phyloP scores from a whole-genome alignment of 78 protist species.

The Dictyostelium capitatum region DNA sequence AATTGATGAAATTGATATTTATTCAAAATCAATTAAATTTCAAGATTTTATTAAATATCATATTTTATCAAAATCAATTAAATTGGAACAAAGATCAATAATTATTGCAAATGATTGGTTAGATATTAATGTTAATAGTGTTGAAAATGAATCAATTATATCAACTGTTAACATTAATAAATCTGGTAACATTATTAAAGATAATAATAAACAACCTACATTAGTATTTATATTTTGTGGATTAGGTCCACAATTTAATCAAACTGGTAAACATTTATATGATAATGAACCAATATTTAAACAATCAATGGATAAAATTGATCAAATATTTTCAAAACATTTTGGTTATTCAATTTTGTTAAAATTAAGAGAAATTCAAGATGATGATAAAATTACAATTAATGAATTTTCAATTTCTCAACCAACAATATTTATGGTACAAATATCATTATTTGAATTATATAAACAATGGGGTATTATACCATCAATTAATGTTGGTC shows the following conservation, averaged over 20 bases:
- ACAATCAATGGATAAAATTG: not conserved
- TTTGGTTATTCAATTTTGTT: not conserved
- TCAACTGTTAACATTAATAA: not conserved
- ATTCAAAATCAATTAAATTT: not conserved
- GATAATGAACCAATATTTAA: not conserved
- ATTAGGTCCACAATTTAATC: conserved; percentile 64
- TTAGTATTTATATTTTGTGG: conserved; percentile 72
- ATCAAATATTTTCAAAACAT: not conserved
- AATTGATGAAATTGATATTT: not conserved
- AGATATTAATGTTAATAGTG: not conserved
- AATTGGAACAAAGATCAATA: not conserved
- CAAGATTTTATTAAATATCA: conserved; percentile 10
- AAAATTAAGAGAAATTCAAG: not conserved
- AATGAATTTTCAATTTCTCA: conserved; percentile 40
- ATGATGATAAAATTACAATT: not conserved
- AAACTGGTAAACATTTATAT: conserved; percentile 41
- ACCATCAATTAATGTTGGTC: conserved; percentile 55
- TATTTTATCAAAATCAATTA: not conserved
- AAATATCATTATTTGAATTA: conserved; percentile 29
- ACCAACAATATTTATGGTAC: conserved; percentile 30
- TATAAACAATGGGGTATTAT: conserved; percentile 33
- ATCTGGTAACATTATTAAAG: not conserved
- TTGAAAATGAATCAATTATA: not conserved
- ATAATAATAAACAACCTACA: not conserved
- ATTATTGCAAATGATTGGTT: conserved; percentile 32